phyloP scores from a whole-genome alignment of 2,329 filamentous ascomycete species.

The Spiromastix sp. region DNA sequence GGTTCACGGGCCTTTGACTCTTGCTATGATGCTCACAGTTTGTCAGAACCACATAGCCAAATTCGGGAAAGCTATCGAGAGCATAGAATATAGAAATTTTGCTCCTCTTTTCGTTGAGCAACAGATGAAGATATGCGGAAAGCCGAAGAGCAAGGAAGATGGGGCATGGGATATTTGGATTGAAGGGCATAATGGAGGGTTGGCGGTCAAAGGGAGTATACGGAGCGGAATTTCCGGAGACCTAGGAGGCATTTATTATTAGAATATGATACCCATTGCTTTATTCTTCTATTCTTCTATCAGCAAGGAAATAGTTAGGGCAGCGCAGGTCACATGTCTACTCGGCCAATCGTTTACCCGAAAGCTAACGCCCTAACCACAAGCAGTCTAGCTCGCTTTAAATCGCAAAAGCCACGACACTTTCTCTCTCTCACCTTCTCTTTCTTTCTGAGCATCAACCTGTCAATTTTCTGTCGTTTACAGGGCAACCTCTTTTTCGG shows the following conservation, averaged over 20 bases:
- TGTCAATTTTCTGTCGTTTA: not conserved
- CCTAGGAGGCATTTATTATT: too few relatives aligned
- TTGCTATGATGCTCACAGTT: conserved; percentile 65
- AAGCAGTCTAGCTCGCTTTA: too few relatives aligned
- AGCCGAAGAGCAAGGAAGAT: conserved; percentile 34
- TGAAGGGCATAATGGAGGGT: conserved; percentile 48
- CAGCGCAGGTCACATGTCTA: too few relatives aligned
- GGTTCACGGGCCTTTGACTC: conserved; percentile 76
- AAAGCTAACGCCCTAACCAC: too few relatives aligned
- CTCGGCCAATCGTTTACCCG: too few relatives aligned
- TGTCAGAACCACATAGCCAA: conserved; percentile 45
- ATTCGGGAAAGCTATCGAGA: conserved; percentile 33
- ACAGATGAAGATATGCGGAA: conserved; percentile 58
- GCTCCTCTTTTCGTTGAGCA: conserved; percentile 70
- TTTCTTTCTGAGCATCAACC: not conserved
- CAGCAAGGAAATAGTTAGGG: too few relatives aligned
- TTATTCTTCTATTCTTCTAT: too few relatives aligned
- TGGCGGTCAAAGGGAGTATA: conserved; percentile 52
- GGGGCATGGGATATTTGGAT: conserved; percentile 54
- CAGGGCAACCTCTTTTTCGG: too few relatives aligned
- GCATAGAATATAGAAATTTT: conserved; percentile 69
- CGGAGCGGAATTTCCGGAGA: too few relatives aligned
- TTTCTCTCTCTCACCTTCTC: not conserved
- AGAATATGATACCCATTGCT: too few relatives aligned
- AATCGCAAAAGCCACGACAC: not conserved